Evolutionary conservation across 441 rosid genomes (phyloP).

Genomic region (Erysimum cheiri): DNA sequence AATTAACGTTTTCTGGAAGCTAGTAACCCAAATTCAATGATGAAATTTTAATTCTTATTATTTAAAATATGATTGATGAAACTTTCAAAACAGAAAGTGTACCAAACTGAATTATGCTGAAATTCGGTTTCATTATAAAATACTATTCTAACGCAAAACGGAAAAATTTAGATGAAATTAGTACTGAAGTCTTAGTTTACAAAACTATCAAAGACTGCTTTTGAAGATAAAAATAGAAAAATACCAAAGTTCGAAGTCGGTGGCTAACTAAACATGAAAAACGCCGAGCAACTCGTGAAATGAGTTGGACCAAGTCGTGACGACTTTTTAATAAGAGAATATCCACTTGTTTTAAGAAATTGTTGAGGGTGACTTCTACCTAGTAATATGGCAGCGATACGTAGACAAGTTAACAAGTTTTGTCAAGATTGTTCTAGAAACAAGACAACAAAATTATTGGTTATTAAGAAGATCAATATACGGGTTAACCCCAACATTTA

Average conservation of each 20-base stretch:
- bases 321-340: not conserved
- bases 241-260: slow-evolving; percentile 18
- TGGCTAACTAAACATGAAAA: slow-evolving; percentile 38
- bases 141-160: not conserved
- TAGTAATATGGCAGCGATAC: too few relatives aligned
- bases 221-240: not conserved
- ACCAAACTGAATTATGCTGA: not conserved
- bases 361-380: not conserved
- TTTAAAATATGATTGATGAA: not conserved
- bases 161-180: not conserved
- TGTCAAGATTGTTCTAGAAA: too few relatives aligned
- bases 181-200: slow-evolving; percentile 10
- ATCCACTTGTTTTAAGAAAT: not conserved
- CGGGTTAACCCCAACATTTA: too few relatives aligned
- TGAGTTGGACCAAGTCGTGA: slow-evolving; percentile 37
- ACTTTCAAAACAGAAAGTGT: not conserved
- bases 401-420: too few relatives aligned
- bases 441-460: too few relatives aligned
- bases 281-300: slow-evolving; percentile 37
- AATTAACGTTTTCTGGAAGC: not conserved
- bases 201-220: slow-evolving; percentile 4
- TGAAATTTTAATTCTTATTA: not conserved
- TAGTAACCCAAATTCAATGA: not conserved
- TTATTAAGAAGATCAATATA: too few relatives aligned
- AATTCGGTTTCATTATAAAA: not conserved